A percentile compares a stretch with the other conserved stretches of the same genome.
Evolutionary conservation across 139 green algal species (phyloP).

Genomic region (Zygnema circumcarinatum): DNA sequence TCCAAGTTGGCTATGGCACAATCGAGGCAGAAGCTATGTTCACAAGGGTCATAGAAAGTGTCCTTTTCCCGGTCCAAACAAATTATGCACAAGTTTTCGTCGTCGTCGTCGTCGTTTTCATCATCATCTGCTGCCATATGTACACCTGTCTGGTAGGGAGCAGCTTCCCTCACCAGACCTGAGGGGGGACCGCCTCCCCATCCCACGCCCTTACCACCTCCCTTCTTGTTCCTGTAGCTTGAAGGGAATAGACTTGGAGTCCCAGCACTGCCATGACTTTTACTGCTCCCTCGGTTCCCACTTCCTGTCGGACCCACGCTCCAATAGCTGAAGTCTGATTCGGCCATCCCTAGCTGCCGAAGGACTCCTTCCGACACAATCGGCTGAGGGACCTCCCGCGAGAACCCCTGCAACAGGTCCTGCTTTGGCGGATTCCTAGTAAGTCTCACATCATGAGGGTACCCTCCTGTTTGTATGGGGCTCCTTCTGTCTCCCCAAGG

Average conservation of each 20-base stretch:
- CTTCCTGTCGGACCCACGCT: no score
- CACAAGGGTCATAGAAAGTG: slow-evolving; percentile 35
- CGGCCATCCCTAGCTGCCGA: background rate
- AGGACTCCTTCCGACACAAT: slow-evolving; percentile 16
- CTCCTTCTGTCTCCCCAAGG: no score
- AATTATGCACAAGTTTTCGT: slow-evolving; percentile 51
- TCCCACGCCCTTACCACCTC: background rate
- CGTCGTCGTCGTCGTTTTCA: slow-evolving; percentile 23
- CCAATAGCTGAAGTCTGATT: no score
- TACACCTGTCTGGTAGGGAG: no score
- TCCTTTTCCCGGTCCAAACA: slow-evolving; percentile 35
- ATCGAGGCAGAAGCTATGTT: slow-evolving; percentile 41
- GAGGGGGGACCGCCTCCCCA: background rate
- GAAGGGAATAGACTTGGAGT: no score
- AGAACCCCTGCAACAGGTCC: background rate
- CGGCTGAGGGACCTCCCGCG: slow-evolving; percentile 1
- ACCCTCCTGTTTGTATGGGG: no score
- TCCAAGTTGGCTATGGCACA: slow-evolving; percentile 28
- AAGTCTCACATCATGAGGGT: no score
- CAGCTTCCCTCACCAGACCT: background rate
- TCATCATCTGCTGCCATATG: no score
- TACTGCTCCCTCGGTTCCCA: no score
- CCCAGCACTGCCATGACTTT: no score
- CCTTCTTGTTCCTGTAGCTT: no score
- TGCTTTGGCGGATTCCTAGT: background rate